These are phyloP conservation scores for Xerocomus brunneocitrinus DNA, from an alignment of 768 basidiomycete genomes.

Conservation along the genomic window DNA sequence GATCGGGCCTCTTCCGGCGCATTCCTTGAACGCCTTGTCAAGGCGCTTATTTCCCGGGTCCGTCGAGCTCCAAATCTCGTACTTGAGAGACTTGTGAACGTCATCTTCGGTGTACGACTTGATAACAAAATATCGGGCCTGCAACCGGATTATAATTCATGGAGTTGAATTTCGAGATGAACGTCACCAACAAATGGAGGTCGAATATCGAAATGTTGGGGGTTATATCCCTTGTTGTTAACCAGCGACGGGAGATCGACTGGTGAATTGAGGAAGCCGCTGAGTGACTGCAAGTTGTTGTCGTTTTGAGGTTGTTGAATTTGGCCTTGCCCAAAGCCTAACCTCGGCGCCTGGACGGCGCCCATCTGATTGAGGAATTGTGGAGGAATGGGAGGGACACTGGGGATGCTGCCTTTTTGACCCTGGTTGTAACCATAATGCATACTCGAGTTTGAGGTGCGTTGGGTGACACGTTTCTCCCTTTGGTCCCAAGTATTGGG, in stretches of 20 bases:
- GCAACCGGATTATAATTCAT: slow-evolving; percentile 6
- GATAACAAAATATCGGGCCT: slow-evolving; percentile 96
- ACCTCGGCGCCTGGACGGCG: slow-evolving; percentile 33
- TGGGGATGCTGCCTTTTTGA: slow-evolving; percentile 46
- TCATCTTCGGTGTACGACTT: slow-evolving; percentile 99
- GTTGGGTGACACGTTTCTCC: slow-evolving; percentile 51
- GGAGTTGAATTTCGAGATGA: not conserved
- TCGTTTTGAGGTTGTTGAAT: slow-evolving; percentile 26
- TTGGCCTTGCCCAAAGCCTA: slow-evolving; percentile 33
- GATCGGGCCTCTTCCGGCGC: slow-evolving; percentile 85
- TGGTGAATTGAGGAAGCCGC: slow-evolving; percentile 56
- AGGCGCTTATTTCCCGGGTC: slow-evolving; percentile 96
- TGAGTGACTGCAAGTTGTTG: slow-evolving; percentile 35
- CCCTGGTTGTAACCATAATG: slow-evolving; percentile 51
- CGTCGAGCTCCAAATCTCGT: slow-evolving; percentile 97
- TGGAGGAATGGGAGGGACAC: slow-evolving; percentile 65
- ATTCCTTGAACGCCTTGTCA: slow-evolving; percentile 96
- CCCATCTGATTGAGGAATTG: slow-evolving; percentile 64
- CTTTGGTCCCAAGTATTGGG: slow-evolving; percentile 60
- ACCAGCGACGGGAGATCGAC: slow-evolving; percentile 85
- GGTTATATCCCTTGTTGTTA: slow-evolving; percentile 88
- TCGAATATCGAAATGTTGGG: slow-evolving; percentile 73
- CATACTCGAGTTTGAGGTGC: slow-evolving; percentile 66
- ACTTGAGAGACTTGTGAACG: slow-evolving; percentile 96
- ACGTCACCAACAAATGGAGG: slow-evolving; percentile 63